Evolutionary conservation across 208 protist genomes (phyloP).

Genomic region (Wallacemonas sp.): DNA sequence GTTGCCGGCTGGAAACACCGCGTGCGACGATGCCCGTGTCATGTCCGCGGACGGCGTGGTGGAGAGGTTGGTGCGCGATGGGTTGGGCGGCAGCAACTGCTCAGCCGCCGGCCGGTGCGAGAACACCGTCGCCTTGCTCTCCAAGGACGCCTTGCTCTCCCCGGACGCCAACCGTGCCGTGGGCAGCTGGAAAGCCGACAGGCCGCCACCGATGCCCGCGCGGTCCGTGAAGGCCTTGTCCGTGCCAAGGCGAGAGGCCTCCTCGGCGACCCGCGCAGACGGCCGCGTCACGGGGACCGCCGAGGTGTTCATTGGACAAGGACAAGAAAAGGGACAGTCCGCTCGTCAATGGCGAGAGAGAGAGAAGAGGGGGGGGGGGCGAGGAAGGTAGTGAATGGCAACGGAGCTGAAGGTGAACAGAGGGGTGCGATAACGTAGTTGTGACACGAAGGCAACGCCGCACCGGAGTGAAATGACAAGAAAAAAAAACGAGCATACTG

Average conservation of each 20-base stretch:
- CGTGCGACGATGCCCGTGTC: neutral
- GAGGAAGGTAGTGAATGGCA: neutral
- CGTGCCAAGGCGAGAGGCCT: neutral
- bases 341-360: neutral
- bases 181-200: neutral
- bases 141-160: neutral
- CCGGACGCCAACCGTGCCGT: neutral
- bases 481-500: no score
- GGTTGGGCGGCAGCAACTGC: neutral
- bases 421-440: neutral
- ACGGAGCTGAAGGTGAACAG: neutral
- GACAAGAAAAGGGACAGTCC: conserved; percentile 1
- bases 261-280: conserved; percentile 5
- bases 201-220: neutral
- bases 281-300: conserved; percentile 8
- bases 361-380: conserved; percentile 1
- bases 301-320: conserved; percentile 8
- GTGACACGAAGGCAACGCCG: no score
- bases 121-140: neutral
- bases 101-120: neutral
- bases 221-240: neutral
- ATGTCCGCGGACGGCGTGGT: neutral
- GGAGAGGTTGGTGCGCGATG: neutral
- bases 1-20: neutral
- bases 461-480: no score